Percentiles rank a stretch among this genome's conserved stretches.
Conservation (phyloP, 352 stramenopile species). For the Globisporangium solare region DNA sequence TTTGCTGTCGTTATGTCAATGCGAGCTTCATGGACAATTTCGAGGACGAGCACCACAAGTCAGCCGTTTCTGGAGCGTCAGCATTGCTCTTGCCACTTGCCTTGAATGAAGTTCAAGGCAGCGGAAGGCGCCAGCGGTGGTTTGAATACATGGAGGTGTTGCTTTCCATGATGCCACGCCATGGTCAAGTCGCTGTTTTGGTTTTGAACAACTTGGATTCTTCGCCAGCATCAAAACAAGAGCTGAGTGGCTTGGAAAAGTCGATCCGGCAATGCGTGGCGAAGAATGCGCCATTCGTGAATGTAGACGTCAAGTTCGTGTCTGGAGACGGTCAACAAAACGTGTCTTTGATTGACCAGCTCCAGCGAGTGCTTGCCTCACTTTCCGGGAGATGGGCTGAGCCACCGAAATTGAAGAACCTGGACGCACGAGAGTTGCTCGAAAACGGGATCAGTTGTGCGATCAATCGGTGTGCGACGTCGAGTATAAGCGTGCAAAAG, state of each 20-base stretch:
- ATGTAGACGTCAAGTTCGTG: constrained; percentile 15
- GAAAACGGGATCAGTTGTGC: constrained; percentile 27
- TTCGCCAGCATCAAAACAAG: constrained; percentile 7
- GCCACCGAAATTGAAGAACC: constrained; percentile 14
- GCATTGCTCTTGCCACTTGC: constrained; percentile 55
- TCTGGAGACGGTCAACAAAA: background rate
- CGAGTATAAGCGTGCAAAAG: constrained; percentile 10
- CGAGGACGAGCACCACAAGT: constrained; percentile 16
- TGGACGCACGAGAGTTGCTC: constrained; percentile 40
- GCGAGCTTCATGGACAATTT: constrained; percentile 18
- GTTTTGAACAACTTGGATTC: constrained; percentile 32
- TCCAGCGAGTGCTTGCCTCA: constrained; percentile 23
- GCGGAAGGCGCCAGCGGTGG: constrained; percentile 27
- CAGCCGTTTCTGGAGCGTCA: constrained; percentile 34
- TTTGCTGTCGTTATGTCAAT: constrained; percentile 66
- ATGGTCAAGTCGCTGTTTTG: constrained; percentile 35
- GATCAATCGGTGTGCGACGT: constrained; percentile 26
- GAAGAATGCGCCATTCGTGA: constrained; percentile 17
- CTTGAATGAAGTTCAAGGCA: constrained; percentile 34
- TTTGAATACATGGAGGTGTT: constrained; percentile 36
- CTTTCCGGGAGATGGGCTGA: constrained; percentile 6
- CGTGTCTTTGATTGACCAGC: constrained; percentile 12
- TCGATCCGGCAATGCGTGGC: constrained; percentile 25
- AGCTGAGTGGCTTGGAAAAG: constrained; percentile 22
- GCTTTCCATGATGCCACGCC: constrained; percentile 23